Conservation (phyloP, 768 basidiomycete species). For the Boletus speciosus region DNA sequence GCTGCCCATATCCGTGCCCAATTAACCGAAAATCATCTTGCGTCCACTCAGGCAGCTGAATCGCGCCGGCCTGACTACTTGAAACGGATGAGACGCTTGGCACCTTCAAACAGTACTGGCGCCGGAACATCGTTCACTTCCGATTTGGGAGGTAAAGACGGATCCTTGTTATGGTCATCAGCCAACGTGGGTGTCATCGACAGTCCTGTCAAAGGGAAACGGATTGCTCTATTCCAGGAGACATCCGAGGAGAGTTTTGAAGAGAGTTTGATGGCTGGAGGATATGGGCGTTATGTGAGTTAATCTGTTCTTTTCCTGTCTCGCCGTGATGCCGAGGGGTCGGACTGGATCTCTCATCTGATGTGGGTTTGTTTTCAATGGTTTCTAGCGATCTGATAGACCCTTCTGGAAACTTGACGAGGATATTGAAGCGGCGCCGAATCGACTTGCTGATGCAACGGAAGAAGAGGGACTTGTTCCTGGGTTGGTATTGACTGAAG, state of each 20-base stretch:
- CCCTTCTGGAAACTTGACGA: slow-evolving; percentile 19
- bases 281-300: slow-evolving; percentile 73
- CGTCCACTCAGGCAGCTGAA: slow-evolving; percentile 53
- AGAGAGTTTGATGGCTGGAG: slow-evolving; percentile 79
- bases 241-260: slow-evolving; percentile 83
- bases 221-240: slow-evolving; percentile 75
- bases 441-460: slow-evolving; percentile 7
- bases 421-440: slow-evolving; percentile 10
- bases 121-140: slow-evolving; percentile 9
- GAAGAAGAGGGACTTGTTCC: slow-evolving; percentile 13
- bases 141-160: slow-evolving; percentile 9
- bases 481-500: slow-evolving; percentile 39
- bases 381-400: slow-evolving; percentile 24
- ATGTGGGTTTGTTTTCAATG: slow-evolving; percentile 2
- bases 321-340: neutral
- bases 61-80: slow-evolving; percentile 70
- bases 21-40: slow-evolving; percentile 47
- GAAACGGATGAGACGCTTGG: slow-evolving; percentile 51
- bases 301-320: neutral
- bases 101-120: slow-evolving; percentile 34
- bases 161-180: slow-evolving; percentile 21
- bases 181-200: slow-evolving; percentile 57
- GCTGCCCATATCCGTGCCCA: slow-evolving; percentile 57
- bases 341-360: slow-evolving; percentile 13
- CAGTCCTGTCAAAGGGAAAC: slow-evolving; percentile 68